Percentiles rank a stretch among this genome's conserved stretches.
Evolutionary conservation across 2,329 filamentous ascomycete genomes (phyloP).

Genomic region (Dactylellina leptospora): DNA sequence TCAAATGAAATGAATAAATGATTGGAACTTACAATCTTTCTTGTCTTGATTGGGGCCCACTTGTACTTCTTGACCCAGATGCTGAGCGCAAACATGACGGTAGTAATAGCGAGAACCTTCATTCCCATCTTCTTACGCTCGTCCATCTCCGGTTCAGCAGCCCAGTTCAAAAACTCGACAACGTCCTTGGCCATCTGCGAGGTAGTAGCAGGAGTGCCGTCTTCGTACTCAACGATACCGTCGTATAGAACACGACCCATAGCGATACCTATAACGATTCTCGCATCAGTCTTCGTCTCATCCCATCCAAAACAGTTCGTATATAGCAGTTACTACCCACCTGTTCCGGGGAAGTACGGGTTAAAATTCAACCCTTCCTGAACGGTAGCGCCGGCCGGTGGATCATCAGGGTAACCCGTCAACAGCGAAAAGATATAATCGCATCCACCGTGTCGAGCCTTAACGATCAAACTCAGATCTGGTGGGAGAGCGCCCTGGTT

Average conservation of each 20-base stretch:
- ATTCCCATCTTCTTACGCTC: conserved; percentile 99
- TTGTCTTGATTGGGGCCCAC: conserved; percentile 94
- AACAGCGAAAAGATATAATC: conserved; percentile 98
- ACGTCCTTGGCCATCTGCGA: conserved; percentile 99
- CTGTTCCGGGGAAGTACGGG: conserved; percentile 99
- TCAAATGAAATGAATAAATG: conserved; percentile 1
- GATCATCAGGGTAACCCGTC: conserved; percentile 96
- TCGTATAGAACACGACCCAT: conserved; percentile 99
- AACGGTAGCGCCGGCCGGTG: conserved; percentile 85
- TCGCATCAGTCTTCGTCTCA: too few species aligned
- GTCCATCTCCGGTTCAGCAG: conserved; percentile 98
- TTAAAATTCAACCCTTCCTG: conserved; percentile 98
- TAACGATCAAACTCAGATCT: conserved; percentile 96
- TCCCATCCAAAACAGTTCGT: too few species aligned
- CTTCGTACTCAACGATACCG: conserved; percentile 96
- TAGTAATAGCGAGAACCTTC: conserved; percentile 86
- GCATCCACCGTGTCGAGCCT: conserved; percentile 96
- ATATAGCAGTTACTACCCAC: conserved; percentile 62
- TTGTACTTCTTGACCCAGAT: conserved; percentile 99
- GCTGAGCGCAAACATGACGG: conserved; percentile 82
- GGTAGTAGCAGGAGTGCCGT: conserved; percentile 89
- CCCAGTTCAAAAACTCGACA: conserved; percentile 98
- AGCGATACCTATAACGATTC: conserved; percentile 74
- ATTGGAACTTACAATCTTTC: conserved; percentile 72
- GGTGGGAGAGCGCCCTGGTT: conserved; percentile 98